Evolutionary conservation across 345 rosid species (phyloP).

Genomic region (Clausena lansium): DNA sequence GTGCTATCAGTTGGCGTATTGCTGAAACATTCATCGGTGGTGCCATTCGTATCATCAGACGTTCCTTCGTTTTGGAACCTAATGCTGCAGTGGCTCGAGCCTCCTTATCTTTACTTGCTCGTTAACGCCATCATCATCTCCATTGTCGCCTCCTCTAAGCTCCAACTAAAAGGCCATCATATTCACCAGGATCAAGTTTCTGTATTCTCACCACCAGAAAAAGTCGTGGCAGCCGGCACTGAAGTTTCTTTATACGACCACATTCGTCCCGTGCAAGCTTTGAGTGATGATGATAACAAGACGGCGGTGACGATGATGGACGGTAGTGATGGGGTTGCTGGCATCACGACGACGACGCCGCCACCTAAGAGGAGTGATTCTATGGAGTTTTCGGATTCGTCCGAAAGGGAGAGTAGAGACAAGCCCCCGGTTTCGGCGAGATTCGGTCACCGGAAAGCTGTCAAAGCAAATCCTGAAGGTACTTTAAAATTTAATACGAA

Average conservation of each 20-base stretch:
- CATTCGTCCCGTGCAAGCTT: not conserved
- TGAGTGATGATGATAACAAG: not conserved
- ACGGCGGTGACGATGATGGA: not conserved
- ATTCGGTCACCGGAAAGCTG: conserved; percentile 48
- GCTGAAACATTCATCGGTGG: conserved; percentile 21
- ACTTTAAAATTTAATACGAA: too few relatives aligned
- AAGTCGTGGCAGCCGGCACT: not conserved
- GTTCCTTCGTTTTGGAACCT: conserved; percentile 42
- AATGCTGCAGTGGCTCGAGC: conserved; percentile 49
- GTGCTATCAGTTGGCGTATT: conserved; percentile 38
- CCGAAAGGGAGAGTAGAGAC: conserved; percentile 15
- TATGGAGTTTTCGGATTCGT: conserved; percentile 29
- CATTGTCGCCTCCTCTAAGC: conserved; percentile 76
- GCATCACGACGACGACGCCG: conserved; percentile 7
- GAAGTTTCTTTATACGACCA: not conserved
- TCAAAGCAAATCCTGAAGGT: conserved; percentile 63
- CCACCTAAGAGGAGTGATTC: conserved; percentile 37
- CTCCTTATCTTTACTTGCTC: conserved; percentile 76
- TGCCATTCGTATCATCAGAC: conserved; percentile 37
- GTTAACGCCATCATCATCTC: conserved; percentile 78
- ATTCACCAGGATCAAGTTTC: not conserved
- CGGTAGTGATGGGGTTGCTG: conserved; percentile 20
- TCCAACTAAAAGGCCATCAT: conserved; percentile 28
- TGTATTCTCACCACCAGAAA: not conserved
- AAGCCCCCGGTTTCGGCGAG: conserved; percentile 53